These are phyloP conservation scores for Fulvia fulva DNA, from an alignment of 2,329 filamentous ascomycete genomes.

Conservation along the genomic window DNA sequence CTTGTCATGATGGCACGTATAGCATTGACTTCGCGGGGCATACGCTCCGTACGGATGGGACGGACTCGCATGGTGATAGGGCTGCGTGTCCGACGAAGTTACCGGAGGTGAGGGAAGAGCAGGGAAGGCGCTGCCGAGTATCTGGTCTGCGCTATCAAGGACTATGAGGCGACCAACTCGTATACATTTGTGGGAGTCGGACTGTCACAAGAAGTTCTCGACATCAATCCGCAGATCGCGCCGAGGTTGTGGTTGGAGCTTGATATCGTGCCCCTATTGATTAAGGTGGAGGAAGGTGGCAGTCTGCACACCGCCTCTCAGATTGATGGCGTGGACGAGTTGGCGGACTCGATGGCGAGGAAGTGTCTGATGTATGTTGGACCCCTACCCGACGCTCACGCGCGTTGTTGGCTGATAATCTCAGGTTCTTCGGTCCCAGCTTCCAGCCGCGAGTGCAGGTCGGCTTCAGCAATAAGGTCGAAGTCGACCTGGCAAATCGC, in stretches of 20 bases:
- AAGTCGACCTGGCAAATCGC: conserved; percentile 64
- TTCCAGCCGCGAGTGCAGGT: conserved; percentile 64
- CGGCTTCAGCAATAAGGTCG: conserved; percentile 63
- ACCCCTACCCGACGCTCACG: background rate
- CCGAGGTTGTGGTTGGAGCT: conserved; percentile 71
- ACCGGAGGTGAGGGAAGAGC: conserved; percentile 7
- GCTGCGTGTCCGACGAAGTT: conserved; percentile 6
- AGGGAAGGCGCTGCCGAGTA: conserved; percentile 41
- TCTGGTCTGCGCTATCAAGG: conserved; percentile 53
- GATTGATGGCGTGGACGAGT: conserved; percentile 62
- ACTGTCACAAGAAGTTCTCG: conserved; percentile 57
- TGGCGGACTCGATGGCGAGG: conserved; percentile 75
- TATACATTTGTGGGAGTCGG: conserved; percentile 73
- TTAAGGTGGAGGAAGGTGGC: conserved; percentile 64
- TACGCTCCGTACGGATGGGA: conserved; percentile 39
- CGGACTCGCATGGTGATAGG: conserved; percentile 7
- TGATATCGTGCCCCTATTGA: conserved; percentile 69
- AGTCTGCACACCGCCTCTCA: conserved; percentile 68
- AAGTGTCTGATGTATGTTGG: conserved; percentile 60
- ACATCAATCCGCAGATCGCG: conserved; percentile 61
- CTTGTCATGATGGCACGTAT: conserved; percentile 70
- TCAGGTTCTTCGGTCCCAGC: conserved; percentile 65
- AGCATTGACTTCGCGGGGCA: conserved; percentile 68
- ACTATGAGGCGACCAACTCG: conserved; percentile 62
- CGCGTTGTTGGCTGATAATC: too few species aligned